phyloP scores from a whole-genome alignment of 306 rosid genomes.

The Castanospermum australe region DNA sequence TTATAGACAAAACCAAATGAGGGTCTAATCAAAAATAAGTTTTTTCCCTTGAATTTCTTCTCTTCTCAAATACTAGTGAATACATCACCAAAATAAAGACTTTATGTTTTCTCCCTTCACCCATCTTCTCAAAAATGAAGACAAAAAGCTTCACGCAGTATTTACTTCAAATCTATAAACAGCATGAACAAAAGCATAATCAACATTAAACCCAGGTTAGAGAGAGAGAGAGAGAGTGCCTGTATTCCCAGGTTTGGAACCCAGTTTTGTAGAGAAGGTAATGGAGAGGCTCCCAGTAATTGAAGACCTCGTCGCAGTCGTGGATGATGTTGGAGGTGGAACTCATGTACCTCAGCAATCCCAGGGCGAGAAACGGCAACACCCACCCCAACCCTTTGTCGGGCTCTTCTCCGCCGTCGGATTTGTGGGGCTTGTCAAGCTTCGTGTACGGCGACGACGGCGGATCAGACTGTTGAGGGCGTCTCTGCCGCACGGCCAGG shows the following conservation, averaged over 20 bases:
- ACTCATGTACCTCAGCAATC: constrained; percentile 83
- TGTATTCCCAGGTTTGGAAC: constrained; percentile 98
- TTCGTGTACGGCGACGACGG: constrained; percentile 60
- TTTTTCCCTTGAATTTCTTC: background rate
- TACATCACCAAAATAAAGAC: background rate
- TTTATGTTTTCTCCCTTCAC: background rate
- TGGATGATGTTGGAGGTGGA: constrained; percentile 90
- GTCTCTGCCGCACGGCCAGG: constrained; percentile 63
- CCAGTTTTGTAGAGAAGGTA: constrained; percentile 94
- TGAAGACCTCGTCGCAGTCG: constrained; percentile 97
- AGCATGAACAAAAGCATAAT: background rate
- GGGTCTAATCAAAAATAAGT: background rate
- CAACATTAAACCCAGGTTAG: background rate
- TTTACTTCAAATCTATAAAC: background rate
- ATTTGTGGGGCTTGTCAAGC: constrained; percentile 49
- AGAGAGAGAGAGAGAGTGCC: constrained; percentile 22
- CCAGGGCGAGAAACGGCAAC: constrained; percentile 59
- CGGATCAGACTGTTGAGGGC: constrained; percentile 54
- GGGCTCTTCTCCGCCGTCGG: constrained; percentile 28
- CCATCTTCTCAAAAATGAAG: background rate
- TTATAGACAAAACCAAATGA: background rate
- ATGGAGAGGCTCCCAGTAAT: constrained; percentile 98
- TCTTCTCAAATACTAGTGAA: background rate
- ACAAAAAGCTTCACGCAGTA: background rate
- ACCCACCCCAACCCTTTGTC: constrained; percentile 70